Evolutionary conservation across 1,139 yeast species (phyloP).

Genomic region (Diutina scorzettiae): DNA sequence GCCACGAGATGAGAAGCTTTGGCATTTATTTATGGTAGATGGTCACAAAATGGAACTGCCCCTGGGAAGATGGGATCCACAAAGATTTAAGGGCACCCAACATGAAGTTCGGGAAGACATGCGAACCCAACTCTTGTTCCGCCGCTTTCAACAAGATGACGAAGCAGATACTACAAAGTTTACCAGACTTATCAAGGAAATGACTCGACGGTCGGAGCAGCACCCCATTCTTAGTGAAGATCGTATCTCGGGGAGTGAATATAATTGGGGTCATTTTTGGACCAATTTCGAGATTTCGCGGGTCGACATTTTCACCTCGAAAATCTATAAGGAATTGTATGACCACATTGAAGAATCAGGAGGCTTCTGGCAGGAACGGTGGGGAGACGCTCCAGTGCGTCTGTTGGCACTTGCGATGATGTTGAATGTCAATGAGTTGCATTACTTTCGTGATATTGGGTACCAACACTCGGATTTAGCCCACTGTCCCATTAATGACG

Average conservation of each 20-base stretch:
- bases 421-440: conserved; percentile 54
- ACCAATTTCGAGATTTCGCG: conserved; percentile 86
- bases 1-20: conserved; percentile 34
- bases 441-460: conserved; percentile 85
- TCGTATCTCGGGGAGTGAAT: conserved; percentile 52
- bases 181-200: conserved; percentile 8
- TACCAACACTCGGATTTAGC: conserved; percentile 66
- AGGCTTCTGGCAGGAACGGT: conserved; percentile 78
- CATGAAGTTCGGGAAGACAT: conserved; percentile 17
- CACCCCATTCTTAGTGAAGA: conserved; percentile 35
- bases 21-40: conserved; percentile 39
- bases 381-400: conserved; percentile 96
- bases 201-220: conserved; percentile 14
- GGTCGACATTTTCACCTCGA: conserved; percentile 57
- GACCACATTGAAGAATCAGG: conserved; percentile 54
- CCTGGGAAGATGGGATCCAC: conserved; percentile 13
- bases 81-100: conserved; percentile 11
- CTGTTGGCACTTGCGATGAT: conserved; percentile 72
- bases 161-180: conserved; percentile 10
- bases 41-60: conserved; percentile 16
- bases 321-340: conserved; percentile 53
- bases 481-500: conserved; percentile 70
- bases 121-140: conserved; percentile 18
- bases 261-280: conserved; percentile 85
- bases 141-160: conserved; percentile 15